Base-by-base conservation (phyloP, 495 filamentous ascomycete genomes). In the Trichodelitschia bisporula region DNA sequence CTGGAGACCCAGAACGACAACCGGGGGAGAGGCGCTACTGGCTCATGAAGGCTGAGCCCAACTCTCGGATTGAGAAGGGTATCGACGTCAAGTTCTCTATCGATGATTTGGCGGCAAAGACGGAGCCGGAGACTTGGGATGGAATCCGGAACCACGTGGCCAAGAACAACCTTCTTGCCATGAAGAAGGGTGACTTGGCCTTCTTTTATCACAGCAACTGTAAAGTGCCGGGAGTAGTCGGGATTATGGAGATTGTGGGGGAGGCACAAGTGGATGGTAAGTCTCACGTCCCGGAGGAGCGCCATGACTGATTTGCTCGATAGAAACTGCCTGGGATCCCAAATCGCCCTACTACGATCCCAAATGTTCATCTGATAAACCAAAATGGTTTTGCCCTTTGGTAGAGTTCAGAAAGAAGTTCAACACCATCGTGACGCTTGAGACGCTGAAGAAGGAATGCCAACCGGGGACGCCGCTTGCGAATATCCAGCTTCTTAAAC, bases 201-300 rank as follows among this genome's bases (percentile, higher is more conserved):
- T 92, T 97, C 54, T 93, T 97, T 56, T 97, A 97, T 47, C 84
- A 92, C 54, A 84, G 75, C n/a, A 89, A 82, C 44, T 82, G 75
- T 55, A 90, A 86, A 50, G 61, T 69, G 18, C 83, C 86, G 0
- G 84, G 79, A 2, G 76, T 97, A 30, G 82, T 71, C 3, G 86
- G 86, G n/a, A 65, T 73, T 4, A 89, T 93, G 77, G 76, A 90
- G 49, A 73, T 97, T 44, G 79, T 89, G 2, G 51, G 65, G 36
- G 79, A 89, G 49, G 69, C 78, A 40, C 67, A 71, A 1, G 56
- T 67, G 4, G 86, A 97, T 43, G 56, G 77, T 79, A 59, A 45
- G 61, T 50, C 32, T 20, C n/a, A 21, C 23, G 21, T n/a, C n/a
- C n/a, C n/a, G n/a, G n/a, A n/a, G n/a, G n/a, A n/a, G n/a, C n/a